These are phyloP conservation scores for Cinnamomum chago DNA, from an alignment of 164 flowering plant genomes.

Conservation along the genomic window DNA sequence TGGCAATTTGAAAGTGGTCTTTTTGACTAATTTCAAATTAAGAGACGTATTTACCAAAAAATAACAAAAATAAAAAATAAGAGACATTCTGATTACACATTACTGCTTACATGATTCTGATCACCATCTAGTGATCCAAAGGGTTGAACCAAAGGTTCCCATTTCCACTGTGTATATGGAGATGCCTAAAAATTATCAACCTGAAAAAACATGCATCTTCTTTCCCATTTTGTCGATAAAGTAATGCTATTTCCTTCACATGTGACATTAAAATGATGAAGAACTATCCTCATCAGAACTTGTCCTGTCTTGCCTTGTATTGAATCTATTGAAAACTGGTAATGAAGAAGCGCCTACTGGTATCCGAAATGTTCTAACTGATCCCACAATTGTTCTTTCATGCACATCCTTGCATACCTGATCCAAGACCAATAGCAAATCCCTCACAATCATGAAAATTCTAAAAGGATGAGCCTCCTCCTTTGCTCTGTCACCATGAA, in stretches of 20 bases:
- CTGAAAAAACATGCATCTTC: too few species aligned
- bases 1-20: too few species aligned
- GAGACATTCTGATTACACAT: too few species aligned
- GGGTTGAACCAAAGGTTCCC: too few species aligned
- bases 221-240: too few species aligned
- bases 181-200: too few species aligned
- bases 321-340: slow-evolving; percentile 71
- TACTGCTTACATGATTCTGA: too few species aligned
- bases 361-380: slow-evolving; percentile 80
- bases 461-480: slow-evolving; percentile 95
- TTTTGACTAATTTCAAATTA: too few species aligned
- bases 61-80: too few species aligned
- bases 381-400: slow-evolving; percentile 54
- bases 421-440: slow-evolving; percentile 77
- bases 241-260: neutral
- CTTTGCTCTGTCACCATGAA: slow-evolving; percentile 82
- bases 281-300: slow-evolving; percentile 71
- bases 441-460: slow-evolving; percentile 88
- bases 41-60: too few species aligned
- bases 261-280: slow-evolving; percentile 34
- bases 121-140: too few species aligned
- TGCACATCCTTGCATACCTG: slow-evolving; percentile 93
- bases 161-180: too few species aligned
- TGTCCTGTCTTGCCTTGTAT: slow-evolving; percentile 33
- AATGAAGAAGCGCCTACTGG: slow-evolving; percentile 59